Conservation (phyloP, 768 basidiomycete genomes). For the Termitomyces sp. region DNA sequence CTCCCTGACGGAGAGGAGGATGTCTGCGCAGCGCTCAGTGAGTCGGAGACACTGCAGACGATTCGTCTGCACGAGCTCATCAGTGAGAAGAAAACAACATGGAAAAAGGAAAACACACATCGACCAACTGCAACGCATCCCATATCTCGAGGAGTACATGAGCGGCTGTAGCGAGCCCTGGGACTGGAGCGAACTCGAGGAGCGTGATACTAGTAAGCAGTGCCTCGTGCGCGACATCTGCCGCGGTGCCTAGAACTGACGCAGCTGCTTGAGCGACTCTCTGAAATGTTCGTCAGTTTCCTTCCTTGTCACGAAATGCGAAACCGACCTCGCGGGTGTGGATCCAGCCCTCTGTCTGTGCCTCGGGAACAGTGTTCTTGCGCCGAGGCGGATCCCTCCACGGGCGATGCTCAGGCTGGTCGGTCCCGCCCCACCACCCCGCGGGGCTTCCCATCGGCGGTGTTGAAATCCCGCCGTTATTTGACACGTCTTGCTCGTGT, state of each 20-base stretch:
- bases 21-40: constrained; percentile 66
- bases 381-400: constrained; percentile 20
- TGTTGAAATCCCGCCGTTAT: neutral
- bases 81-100: neutral
- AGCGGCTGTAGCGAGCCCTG: constrained; percentile 48
- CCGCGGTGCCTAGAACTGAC: constrained; percentile 35
- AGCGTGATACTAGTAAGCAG: constrained; percentile 36
- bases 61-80: constrained; percentile 36
- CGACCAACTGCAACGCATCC: constrained; percentile 54
- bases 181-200: constrained; percentile 46
- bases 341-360: constrained; percentile 33
- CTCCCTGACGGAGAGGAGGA: constrained; percentile 56
- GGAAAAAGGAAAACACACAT: constrained; percentile 35
- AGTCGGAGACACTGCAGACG: constrained; percentile 61
- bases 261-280: constrained; percentile 30
- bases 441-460: neutral
- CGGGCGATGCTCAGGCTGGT: neutral
- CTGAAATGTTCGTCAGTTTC: constrained; percentile 16
- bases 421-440: neutral
- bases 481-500: neutral
- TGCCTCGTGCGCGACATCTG: constrained; percentile 37
- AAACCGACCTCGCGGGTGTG: constrained; percentile 26
- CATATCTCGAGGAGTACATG: constrained; percentile 54
- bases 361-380: constrained; percentile 29
- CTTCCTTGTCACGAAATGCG: neutral